phyloP scores from a whole-genome alignment of 345 rosid species.

The Anacardium occidentale region DNA sequence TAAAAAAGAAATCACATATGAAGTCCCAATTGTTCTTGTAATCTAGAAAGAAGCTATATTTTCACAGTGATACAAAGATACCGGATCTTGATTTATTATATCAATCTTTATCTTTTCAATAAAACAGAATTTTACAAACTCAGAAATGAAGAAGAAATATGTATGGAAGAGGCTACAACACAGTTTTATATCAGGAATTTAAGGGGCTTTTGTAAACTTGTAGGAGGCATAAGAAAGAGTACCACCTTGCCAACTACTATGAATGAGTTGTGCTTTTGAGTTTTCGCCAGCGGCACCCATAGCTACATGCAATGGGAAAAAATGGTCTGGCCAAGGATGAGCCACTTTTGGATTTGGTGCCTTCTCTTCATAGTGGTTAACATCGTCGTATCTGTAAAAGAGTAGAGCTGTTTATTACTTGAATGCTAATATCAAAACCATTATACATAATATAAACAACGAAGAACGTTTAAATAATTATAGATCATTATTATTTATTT shows the following conservation, averaged over 20 bases:
- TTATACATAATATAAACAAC: background rate
- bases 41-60: too few species aligned
- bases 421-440: too few species aligned
- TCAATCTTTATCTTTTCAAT: too few species aligned
- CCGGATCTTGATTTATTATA: too few species aligned
- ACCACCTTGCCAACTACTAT: slow-evolving; percentile 73
- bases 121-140: too few species aligned
- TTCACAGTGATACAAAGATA: too few species aligned
- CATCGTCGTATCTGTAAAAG: slow-evolving; percentile 64
- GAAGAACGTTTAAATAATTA: too few species aligned
- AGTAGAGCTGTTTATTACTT: too few species aligned
- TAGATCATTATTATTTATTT: too few species aligned
- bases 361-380: slow-evolving; percentile 59
- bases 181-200: background rate
- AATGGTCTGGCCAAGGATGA: slow-evolving; percentile 89
- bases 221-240: slow-evolving; percentile 79
- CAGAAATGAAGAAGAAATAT: too few species aligned
- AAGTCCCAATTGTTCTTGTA: too few species aligned
- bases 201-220: slow-evolving; percentile 46
- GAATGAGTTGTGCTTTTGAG: slow-evolving; percentile 67
- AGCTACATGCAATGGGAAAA: slow-evolving; percentile 86
- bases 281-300: slow-evolving; percentile 81
- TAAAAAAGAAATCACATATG: too few species aligned
- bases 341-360: slow-evolving; percentile 77
- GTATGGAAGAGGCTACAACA: background rate